Conservation (phyloP, 805 yeast species). For the Zygosaccharomyces rouxii region DNA sequence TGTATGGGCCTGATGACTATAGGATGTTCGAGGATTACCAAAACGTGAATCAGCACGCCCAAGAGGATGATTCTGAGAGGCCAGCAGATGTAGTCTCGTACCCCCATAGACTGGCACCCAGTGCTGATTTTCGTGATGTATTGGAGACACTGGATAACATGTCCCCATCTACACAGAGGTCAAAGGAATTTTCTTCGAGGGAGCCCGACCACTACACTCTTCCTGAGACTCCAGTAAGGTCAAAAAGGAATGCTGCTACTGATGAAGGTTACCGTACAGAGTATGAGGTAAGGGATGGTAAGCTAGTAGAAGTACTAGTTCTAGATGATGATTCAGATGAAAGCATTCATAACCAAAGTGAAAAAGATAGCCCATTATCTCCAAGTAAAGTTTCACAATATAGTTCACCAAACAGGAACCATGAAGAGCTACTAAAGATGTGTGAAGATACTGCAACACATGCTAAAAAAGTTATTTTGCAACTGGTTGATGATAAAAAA, state of each 20-base stretch:
- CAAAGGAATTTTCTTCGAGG: neutral
- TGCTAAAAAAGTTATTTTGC: slow-evolving; percentile 25
- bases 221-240: neutral
- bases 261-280: slow-evolving; percentile 5
- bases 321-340: slow-evolving; percentile 21
- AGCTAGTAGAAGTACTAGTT: slow-evolving; percentile 26
- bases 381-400: neutral
- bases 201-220: neutral
- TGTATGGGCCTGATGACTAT: slow-evolving; percentile 1
- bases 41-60: neutral
- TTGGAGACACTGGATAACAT: slow-evolving; percentile 2
- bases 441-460: slow-evolving; percentile 31
- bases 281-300: slow-evolving; percentile 21
- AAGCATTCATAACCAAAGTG: neutral
- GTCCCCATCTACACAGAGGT: neutral
- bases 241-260: neutral
- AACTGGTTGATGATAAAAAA: slow-evolving; percentile 15
- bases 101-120: neutral
- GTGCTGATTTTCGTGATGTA: slow-evolving; percentile 3
- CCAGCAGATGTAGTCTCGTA: neutral
- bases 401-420: neutral
- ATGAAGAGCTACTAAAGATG: slow-evolving; percentile 19
- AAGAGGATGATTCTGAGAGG: neutral
- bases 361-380: neutral
- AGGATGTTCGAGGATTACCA: neutral